Base-by-base conservation (phyloP, 2,329 filamentous ascomycete genomes). In the Epichloe brachyelytri region DNA sequence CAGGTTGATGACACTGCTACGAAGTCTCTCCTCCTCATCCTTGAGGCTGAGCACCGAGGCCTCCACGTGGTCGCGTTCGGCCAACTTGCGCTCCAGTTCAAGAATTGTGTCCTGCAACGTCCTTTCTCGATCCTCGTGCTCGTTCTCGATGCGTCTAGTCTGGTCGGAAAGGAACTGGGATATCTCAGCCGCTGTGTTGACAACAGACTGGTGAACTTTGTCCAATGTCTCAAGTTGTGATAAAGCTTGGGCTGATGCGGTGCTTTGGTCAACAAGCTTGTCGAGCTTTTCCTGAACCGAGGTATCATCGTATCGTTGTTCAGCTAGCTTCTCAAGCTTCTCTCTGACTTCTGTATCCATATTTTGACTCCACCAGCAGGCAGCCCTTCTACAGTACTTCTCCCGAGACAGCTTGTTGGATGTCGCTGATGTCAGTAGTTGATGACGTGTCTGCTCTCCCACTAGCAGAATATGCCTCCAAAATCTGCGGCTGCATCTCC, bases 401-500 rank as follows among this genome's bases (percentile, higher is more conserved):
- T n/a, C n/a, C n/a, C n/a, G n/a, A n/a, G n/a, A n/a, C n/a, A n/a
- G n/a, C n/a, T n/a, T n/a, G n/a, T n/a, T n/a, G n/a, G n/a, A n/a
- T n/a, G 53, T 77, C 73, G 56, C 80, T 71, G 22, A 84, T 71
- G 3, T 73, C 71, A 6, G 66, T 73, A 1, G 74, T 70, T 0
- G 83, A 77, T 43, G 78, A 76, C 66, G 90, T 88, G 14, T n/a
- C n/a, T 97, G 90, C 63, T 94, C 80, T 22, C 82, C 85, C 50
- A 95, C 86, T 7, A 81, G 74, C 39, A 94, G 75, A n/a, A 97
- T 82, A 60, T 96, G 86, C 80, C 49, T 91, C 83, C 52, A 96
- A 78, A 57, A 97, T 86, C 68, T 94, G 86, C 1, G 93, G 93
- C 59, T 96, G 85, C 57, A 85, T 85, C 64, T 96, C 89, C 8